Conservation (phyloP, 2,329 filamentous ascomycete species). For the Lachnellula occidentalis region DNA sequence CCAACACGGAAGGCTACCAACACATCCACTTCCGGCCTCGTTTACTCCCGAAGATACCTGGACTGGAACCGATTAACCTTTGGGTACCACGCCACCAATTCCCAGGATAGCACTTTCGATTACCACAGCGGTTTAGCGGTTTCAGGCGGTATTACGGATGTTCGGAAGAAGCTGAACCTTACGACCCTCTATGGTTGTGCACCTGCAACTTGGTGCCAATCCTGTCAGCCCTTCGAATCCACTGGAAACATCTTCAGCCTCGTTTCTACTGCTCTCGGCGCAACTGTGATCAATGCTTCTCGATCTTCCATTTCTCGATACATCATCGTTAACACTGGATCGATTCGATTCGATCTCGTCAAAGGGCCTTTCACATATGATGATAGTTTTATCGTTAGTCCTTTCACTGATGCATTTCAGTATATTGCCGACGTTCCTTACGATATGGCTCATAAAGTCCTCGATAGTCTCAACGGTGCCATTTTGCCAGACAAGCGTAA, state of each 20-base stretch:
- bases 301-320: conserved; percentile 59
- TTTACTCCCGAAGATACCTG: conserved; percentile 75
- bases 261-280: conserved; percentile 61
- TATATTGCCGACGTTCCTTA: conserved; percentile 79
- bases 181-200: conserved; percentile 74
- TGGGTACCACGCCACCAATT: conserved; percentile 65
- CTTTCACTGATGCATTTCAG: conserved; percentile 74
- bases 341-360: conserved; percentile 91
- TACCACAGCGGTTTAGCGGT: conserved; percentile 69
- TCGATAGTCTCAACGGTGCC: conserved; percentile 49
- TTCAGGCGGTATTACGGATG: conserved; percentile 61
- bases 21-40: conserved; percentile 20
- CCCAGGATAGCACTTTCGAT: conserved; percentile 65
- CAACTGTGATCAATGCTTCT: conserved; percentile 52
- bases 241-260: conserved; percentile 66
- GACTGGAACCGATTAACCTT: conserved; percentile 86
- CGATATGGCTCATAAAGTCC: conserved; percentile 62
- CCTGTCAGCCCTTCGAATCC: conserved; percentile 66
- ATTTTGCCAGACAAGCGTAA: conserved; percentile 27
- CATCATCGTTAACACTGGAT: conserved; percentile 79
- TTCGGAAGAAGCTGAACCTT: conserved; percentile 63
- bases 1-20: conserved; percentile 21
- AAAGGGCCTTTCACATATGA: conserved; percentile 84
- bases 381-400: conserved; percentile 76
- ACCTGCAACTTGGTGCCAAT: conserved; percentile 73